Base-by-base conservation (phyloP, 1,139 yeast species). In the Candida tetrigidarum region DNA sequence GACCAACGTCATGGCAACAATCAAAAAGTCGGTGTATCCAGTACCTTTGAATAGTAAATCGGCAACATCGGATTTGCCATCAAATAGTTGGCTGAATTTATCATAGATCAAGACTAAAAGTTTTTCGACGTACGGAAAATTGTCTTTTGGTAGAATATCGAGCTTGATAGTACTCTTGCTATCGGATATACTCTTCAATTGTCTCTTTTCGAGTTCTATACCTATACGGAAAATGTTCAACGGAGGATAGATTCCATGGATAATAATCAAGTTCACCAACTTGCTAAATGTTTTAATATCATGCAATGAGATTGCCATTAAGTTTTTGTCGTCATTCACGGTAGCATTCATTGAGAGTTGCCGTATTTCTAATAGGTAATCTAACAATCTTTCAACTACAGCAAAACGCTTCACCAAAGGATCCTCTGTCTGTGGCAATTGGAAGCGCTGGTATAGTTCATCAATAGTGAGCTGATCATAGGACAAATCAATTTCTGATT, bases 231-330 rank as follows among this genome's bases (percentile, higher is more conserved):
- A 72, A 1, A 60, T 51, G 1, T 82, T 78, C 3, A 89, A 54
- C 26, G 81, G 78, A 0, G 93, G 82, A 52, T 86, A 86, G 0
- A 91, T 73, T 0, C 96, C 92, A 50, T 82, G 85, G 1, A 86
- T 64, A 0, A 91, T 79, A 2, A 92, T 69, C 12, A 84, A 50
- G 50, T 85, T 86, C 20, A 85, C 64, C 39, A 92, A 59, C 23
- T 76, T 78, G 40, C 88, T 84, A 48, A 92, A 80, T 2, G 81
- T 78, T 58, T 83, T 85, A 72, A 92, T 82, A 59, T 92, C 98
- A 57, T 89, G 92, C 9, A 92, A 69, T 0, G 97, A 88, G 12
- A 92, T 84, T 6, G 86, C 71, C 15, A 92, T 77, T 42, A 87
- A 60, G 39, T 77, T 63, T 5, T 72, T 58, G 42, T 71, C 60